These are phyloP conservation scores for Solanum lignicaule DNA, from an alignment of 257 asterid species.

Conservation along the genomic window DNA sequence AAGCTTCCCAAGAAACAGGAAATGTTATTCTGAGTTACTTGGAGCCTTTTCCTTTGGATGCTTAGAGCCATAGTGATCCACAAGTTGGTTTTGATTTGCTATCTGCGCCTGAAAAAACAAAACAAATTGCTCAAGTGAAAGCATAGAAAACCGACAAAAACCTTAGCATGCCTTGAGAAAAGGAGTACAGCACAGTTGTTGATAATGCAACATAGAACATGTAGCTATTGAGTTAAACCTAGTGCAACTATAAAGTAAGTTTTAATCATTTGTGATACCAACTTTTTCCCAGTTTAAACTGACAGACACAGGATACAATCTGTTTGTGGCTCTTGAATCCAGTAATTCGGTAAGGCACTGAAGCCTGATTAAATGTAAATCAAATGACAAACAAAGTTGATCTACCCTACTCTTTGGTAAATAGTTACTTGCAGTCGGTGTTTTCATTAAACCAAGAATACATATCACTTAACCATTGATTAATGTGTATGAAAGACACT, in stretches of 20 bases:
- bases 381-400: neutral
- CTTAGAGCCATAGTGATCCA: slow-evolving; percentile 82
- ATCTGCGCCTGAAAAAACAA: slow-evolving; percentile 50
- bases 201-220: neutral
- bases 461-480: neutral
- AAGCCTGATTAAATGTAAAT: neutral
- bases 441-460: neutral
- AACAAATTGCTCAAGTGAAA: neutral
- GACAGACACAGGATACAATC: neutral
- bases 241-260: neutral
- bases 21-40: slow-evolving; percentile 52
- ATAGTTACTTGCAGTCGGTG: neutral
- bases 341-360: neutral
- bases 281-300: neutral
- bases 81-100: slow-evolving; percentile 81
- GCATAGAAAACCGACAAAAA: neutral
- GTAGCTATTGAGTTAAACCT: neutral
- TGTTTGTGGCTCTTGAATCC: neutral
- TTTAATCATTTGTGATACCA: neutral
- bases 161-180: neutral
- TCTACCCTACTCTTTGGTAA: neutral
- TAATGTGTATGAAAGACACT: neutral
- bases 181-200: neutral
- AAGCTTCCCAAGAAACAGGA: neutral
- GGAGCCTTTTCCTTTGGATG: slow-evolving; percentile 91